These are phyloP conservation scores for Fusarium anguioides DNA, from an alignment of 2,329 filamentous ascomycete species.

Conservation along the genomic window DNA sequence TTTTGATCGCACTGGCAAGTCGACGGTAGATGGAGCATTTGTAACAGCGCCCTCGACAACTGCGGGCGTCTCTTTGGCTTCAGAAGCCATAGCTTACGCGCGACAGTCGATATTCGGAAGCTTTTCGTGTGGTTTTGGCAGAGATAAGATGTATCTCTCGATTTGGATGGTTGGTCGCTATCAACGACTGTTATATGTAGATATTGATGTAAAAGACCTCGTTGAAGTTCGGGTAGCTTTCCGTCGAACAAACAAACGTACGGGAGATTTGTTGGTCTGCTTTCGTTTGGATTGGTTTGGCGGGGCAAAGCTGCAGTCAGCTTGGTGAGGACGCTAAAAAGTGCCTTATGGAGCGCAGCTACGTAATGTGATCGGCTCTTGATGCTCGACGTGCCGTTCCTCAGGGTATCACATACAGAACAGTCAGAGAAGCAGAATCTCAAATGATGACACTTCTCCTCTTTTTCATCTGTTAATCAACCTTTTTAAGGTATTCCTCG, in stretches of 20 bases:
- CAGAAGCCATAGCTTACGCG: slow-evolving; percentile 45
- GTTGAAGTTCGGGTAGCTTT: slow-evolving; percentile 19
- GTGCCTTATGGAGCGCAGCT: slow-evolving; percentile 21
- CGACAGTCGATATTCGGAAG: slow-evolving; percentile 13
- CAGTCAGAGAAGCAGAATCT: neutral
- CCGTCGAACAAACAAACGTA: slow-evolving; percentile 16
- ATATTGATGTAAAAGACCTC: slow-evolving; percentile 6
- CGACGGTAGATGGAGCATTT: slow-evolving; percentile 26
- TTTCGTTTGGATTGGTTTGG: slow-evolving; percentile 21
- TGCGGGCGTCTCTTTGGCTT: slow-evolving; percentile 42
- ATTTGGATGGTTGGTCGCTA: slow-evolving; percentile 2
- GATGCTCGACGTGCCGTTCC: neutral
- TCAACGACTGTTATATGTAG: slow-evolving; percentile 18
- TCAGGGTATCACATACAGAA: slow-evolving; percentile 19
- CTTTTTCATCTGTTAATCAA: neutral
- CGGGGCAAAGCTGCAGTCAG: slow-evolving; percentile 41
- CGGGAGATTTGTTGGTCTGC: slow-evolving; percentile 12
- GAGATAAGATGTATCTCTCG: neutral
- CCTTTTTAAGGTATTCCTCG: slow-evolving; percentile 23
- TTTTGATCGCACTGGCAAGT: slow-evolving; percentile 49
- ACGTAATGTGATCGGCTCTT: slow-evolving; percentile 24
- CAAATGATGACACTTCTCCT: neutral
- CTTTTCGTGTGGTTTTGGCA: slow-evolving; percentile 3
- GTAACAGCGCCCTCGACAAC: slow-evolving; percentile 34
- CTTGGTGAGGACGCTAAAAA: slow-evolving; percentile 12